Evolutionary conservation across 805 yeast species (phyloP), one percentile per base, ranked within the genome.

Genomic region (Suhomyces prunicola): DNA sequence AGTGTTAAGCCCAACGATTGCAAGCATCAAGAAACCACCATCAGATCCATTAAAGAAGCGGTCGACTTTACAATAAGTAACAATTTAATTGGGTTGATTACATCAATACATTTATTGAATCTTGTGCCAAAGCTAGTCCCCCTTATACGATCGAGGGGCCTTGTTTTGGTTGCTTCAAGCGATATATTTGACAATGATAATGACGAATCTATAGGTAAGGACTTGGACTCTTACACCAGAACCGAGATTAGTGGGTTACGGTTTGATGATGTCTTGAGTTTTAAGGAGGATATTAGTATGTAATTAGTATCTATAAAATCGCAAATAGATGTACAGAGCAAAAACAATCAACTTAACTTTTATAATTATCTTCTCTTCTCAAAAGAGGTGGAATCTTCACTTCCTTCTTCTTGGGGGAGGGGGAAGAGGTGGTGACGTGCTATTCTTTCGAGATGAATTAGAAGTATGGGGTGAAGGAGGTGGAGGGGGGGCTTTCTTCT

Each of bases 61-160:
- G 83, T 91, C 0, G 79, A 79, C 49, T 91, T 90, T 66, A 92
- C 97, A 0, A 79, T 85, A 3, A 78, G 80, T 53, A 94, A 94
- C 65, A 94, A 94, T 64, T 74, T 94, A 50, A 76, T 94, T 57
- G 99, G 99, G 15, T 67, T 94, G 9, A 84, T 90, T 23, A 82
- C 90, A 22, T 90, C 96, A 0, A 79, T 83, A 26, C 85, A 86
- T 52, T 65, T 94, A 51, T 72, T 93, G 52, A 73, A 79, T 39
- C 72, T 91, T 27, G 91, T 90, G 44, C 96, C 96, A 0, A 85
- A 86, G 50, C 70, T 92, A 41, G 81, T 87, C 6, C 87, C 87
- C 36, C 79, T 88, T 27, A 86, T 93, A 13, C 77, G 96, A 54
- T 84, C 88, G 1, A 78, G 87, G 51, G 98, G 98, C 0, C 76